Base-by-base conservation (phyloP, 495 filamentous ascomycete species). In the Penicillium cosmopolitanum region DNA sequence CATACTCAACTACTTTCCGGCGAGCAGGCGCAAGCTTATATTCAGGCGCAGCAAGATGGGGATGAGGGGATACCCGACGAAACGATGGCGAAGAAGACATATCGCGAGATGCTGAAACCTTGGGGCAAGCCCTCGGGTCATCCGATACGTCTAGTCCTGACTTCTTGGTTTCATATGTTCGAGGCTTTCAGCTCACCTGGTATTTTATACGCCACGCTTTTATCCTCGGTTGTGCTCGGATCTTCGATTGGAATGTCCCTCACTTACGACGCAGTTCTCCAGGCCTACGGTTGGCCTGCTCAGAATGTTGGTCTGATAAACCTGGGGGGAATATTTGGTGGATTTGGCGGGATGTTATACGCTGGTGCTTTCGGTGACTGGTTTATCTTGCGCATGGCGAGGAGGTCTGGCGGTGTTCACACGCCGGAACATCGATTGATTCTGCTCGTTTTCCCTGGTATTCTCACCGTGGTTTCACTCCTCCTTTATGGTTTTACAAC, bases 401-500 rank as follows among this genome's bases (percentile, higher is more conserved):
- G 66, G 47, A 66, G 72, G 7, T 61, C 62, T n/a, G 56, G 54
- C 3, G 73, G 74, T 16, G 51, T 77, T 5, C 73, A 77, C 50
- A 58, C 40, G 4, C 72, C 74, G 0, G 74, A 77, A 43, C 74
- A 75, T 50, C 64, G 68, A 15, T 57, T 78, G n/a, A 56, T 74
- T 13, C 56, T 74, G 7, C 64, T 78, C n/a, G 66, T 75, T 1
- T 55, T 67, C 36, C 70, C 73, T 7, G 67, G 65, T 5, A 63
- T 77, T n/a, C 59, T 78, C 7, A 61, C 57, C 0, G 57, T 74
- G 0, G 59, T 60, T 3, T 62, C 69, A 3, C 58, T 78, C 0
- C 43, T 76, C 1, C 57, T 78, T 0, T 78, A 77, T 43, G 75
- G 72, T 0, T 71, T 74, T 63, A 74, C 74, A 0, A 69, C 75